Percentiles rank a stretch among this genome's conserved stretches.
These are phyloP conservation scores for Hypomontagnella monticulosa DNA, from an alignment of 495 filamentous ascomycete genomes.

Conservation along the genomic window DNA sequence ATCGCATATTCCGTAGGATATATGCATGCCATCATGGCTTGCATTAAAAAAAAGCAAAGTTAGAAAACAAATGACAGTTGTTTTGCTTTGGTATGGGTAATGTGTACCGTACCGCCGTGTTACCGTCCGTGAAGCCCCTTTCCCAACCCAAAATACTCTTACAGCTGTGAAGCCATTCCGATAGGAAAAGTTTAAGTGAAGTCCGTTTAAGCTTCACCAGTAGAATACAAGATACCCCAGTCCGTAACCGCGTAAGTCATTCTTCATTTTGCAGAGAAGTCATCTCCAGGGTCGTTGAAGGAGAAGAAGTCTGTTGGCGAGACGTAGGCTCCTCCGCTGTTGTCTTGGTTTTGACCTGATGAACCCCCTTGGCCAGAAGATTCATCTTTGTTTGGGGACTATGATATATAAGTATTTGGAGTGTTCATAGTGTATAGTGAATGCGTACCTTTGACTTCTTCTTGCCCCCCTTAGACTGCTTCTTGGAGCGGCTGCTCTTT, in stretches of 20 bases:
- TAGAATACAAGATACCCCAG: neutral
- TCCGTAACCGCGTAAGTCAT: neutral
- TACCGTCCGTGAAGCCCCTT: too few species aligned
- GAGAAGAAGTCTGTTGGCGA: conserved; percentile 40
- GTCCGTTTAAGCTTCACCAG: too few species aligned
- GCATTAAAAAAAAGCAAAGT: too few species aligned
- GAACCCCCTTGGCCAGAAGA: conserved; percentile 17
- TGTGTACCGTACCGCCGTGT: too few species aligned
- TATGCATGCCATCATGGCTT: too few species aligned
- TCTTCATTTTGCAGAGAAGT: conserved; percentile 26
- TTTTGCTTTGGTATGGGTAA: too few species aligned
- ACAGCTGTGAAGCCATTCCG: too few species aligned
- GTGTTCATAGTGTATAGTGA: neutral
- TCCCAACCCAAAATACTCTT: too few species aligned
- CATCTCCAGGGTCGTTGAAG: conserved; percentile 34
- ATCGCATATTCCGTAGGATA: too few species aligned
- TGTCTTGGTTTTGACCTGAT: conserved; percentile 25
- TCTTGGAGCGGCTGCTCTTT: conserved; percentile 19
- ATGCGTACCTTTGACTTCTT: conserved; percentile 32
- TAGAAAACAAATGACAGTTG: too few species aligned
- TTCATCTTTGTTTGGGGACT: conserved; percentile 21
- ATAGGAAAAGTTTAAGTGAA: too few species aligned
- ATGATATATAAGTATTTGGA: conserved; percentile 12
- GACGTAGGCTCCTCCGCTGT: conserved; percentile 25
- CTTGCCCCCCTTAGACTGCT: conserved; percentile 24